These are phyloP conservation scores for Hyaloperonospora arabidopsidis DNA, from an alignment of 352 stramenopile species.

Conservation along the genomic window DNA sequence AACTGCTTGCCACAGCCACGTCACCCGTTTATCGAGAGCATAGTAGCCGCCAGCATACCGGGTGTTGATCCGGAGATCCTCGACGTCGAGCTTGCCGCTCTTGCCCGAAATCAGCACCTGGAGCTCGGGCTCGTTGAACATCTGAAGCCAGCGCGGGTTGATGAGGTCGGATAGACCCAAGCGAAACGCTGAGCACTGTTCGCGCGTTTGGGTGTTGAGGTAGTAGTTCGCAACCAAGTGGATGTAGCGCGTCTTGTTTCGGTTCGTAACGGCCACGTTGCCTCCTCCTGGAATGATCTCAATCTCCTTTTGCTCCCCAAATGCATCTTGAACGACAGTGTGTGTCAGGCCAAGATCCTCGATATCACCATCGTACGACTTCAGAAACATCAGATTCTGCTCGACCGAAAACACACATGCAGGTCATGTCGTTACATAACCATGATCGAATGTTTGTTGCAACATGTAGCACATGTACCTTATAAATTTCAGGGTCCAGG, in stretches of 20 bases:
- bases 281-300: conserved; percentile 87
- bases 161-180: conserved; percentile 91
- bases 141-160: conserved; percentile 83
- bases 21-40: conserved; percentile 62
- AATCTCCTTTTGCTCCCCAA: conserved; percentile 74
- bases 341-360: conserved; percentile 89
- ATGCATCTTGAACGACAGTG: conserved; percentile 80
- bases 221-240: conserved; percentile 94
- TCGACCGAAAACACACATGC: not conserved
- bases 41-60: conserved; percentile 92
- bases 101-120: conserved; percentile 91
- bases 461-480: conserved; percentile 28
- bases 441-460: not conserved
- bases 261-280: conserved; percentile 84
- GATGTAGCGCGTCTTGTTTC: conserved; percentile 94
- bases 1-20: conserved; percentile 65
- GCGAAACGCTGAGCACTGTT: conserved; percentile 91
- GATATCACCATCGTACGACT: conserved; percentile 91
- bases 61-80: conserved; percentile 86
- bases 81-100: conserved; percentile 45
- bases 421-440: not conserved
- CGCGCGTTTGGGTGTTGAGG: conserved; percentile 88
- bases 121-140: conserved; percentile 95
- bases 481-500: conserved; percentile 92
- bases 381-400: conserved; percentile 93